These are phyloP conservation scores for Elsinoe fawcettii DNA, from an alignment of 2,329 filamentous ascomycete species.

Conservation along the genomic window DNA sequence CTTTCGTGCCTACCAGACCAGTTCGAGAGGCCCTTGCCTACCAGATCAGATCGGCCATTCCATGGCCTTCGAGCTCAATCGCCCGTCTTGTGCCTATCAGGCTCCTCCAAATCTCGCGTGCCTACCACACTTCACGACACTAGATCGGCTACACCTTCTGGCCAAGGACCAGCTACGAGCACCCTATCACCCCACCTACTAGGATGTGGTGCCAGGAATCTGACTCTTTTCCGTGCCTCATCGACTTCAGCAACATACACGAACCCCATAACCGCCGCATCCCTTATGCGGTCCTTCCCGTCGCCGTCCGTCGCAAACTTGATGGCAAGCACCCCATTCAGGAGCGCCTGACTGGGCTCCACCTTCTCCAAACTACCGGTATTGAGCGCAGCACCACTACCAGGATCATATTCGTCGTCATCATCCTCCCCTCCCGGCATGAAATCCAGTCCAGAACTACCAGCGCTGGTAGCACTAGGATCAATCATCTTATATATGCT, in stretches of 20 bases:
- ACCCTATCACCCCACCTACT: slow-evolving; percentile 72
- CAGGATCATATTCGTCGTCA: slow-evolving; percentile 25
- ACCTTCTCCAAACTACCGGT: slow-evolving; percentile 39
- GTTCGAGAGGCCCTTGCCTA: too few relatives aligned
- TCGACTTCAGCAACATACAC: slow-evolving; percentile 90
- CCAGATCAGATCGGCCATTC: not conserved
- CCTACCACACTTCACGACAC: slow-evolving; percentile 42
- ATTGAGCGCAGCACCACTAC: not conserved
- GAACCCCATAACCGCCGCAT: slow-evolving; percentile 83
- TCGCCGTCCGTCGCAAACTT: slow-evolving; percentile 64
- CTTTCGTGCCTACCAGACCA: too few relatives aligned
- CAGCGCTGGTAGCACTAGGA: slow-evolving; percentile 10
- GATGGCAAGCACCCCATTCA: slow-evolving; percentile 77
- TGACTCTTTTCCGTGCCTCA: slow-evolving; percentile 69
- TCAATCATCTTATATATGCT: slow-evolving; percentile 49
- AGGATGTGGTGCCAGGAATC: slow-evolving; percentile 74
- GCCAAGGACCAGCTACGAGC: slow-evolving; percentile 78
- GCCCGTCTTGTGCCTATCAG: not conserved
- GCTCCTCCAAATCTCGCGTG: not conserved
- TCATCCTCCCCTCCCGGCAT: slow-evolving; percentile 41
- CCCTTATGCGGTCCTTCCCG: slow-evolving; percentile 62
- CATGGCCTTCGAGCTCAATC: not conserved
- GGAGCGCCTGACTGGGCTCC: slow-evolving; percentile 58
- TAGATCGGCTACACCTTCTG: slow-evolving; percentile 72
- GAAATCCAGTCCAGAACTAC: slow-evolving; percentile 25